Evolutionary conservation across 345 rosid genomes (phyloP).

Genomic region (Clausena lansium): DNA sequence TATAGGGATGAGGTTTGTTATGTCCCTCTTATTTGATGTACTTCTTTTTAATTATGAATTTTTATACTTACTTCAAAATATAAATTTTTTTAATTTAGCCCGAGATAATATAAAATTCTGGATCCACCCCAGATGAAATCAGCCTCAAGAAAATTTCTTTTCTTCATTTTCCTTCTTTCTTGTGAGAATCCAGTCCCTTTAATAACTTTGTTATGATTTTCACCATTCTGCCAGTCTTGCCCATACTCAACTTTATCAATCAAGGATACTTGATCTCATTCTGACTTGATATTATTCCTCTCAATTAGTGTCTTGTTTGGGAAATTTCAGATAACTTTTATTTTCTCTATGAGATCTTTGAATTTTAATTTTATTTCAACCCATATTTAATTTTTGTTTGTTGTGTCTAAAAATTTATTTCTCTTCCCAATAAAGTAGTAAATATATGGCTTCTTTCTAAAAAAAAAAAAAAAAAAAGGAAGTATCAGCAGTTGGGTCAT

Average conservation of each 20-base stretch:
- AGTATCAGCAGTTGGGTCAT: not conserved
- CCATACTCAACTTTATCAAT: conserved; percentile 10
- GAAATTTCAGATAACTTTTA: conserved; percentile 1
- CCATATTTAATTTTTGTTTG: not conserved
- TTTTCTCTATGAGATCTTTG: not conserved
- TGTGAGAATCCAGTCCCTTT: not conserved
- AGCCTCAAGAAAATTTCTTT: not conserved
- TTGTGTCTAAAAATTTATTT: not conserved
- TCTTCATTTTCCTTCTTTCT: not conserved
- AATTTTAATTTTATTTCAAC: not conserved
- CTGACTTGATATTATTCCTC: conserved; percentile 1
- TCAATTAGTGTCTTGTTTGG: conserved; percentile 4
- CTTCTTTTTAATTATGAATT: no score
- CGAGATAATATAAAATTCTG: no score
- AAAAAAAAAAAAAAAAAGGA: not conserved
- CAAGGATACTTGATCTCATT: not conserved
- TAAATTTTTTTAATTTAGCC: no score
- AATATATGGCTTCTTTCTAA: conserved; percentile 1
- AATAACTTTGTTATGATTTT: conserved; percentile 10
- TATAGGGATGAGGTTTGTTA: no score
- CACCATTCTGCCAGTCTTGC: not conserved
- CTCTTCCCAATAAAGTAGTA: conserved; percentile 18
- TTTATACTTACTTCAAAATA: no score
- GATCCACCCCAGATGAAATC: not conserved
- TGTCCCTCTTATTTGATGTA: no score